A percentile compares a stretch with the other conserved stretches of the same genome.
Conservation (phyloP, 495 filamentous ascomycete genomes). For the Aspergillus incahuasiensis region DNA sequence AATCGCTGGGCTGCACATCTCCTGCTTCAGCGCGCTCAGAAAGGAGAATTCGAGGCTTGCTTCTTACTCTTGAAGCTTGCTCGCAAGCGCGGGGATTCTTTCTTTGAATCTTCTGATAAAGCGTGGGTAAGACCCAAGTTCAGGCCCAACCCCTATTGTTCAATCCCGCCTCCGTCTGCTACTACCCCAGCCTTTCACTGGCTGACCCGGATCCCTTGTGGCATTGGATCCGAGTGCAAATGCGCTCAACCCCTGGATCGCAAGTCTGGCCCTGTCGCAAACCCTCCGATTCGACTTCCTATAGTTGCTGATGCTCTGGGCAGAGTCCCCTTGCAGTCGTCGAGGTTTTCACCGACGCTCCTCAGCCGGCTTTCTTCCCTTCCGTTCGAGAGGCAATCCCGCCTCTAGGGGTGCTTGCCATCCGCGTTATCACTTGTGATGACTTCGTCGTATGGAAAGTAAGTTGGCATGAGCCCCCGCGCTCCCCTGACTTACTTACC, state of each 20-base stretch:
- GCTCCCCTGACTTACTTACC: neutral
- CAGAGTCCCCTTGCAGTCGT: constrained; percentile 12
- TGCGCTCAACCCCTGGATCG: constrained; percentile 4
- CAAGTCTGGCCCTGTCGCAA: neutral
- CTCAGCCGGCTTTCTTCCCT: neutral
- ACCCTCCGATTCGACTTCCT: neutral
- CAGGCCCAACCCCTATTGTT: neutral
- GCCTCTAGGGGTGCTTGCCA: constrained; percentile 14
- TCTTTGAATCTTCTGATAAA: neutral
- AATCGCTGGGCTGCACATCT: neutral
- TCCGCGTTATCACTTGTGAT: constrained; percentile 12
- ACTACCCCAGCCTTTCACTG: constrained; percentile 5
- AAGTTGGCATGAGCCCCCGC: constrained; percentile 18
- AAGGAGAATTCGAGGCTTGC: constrained; percentile 13
- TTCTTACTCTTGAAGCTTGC: constrained; percentile 15
- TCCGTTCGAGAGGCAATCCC: constrained; percentile 5
- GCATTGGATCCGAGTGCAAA: constrained; percentile 9
- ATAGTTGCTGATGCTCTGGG: constrained; percentile 9
- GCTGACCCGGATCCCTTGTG: constrained; percentile 1
- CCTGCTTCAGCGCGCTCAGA: constrained; percentile 12
- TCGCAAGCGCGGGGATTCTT: constrained; percentile 11
- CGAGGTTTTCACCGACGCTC: neutral
- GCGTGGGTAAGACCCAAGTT: neutral
- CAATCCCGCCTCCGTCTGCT: neutral
- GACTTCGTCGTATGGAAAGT: constrained; percentile 41